Evolutionary conservation across 345 rosid genomes (phyloP), one percentile per base, ranked within the genome.

Genomic region (Eutrema japonicum): DNA sequence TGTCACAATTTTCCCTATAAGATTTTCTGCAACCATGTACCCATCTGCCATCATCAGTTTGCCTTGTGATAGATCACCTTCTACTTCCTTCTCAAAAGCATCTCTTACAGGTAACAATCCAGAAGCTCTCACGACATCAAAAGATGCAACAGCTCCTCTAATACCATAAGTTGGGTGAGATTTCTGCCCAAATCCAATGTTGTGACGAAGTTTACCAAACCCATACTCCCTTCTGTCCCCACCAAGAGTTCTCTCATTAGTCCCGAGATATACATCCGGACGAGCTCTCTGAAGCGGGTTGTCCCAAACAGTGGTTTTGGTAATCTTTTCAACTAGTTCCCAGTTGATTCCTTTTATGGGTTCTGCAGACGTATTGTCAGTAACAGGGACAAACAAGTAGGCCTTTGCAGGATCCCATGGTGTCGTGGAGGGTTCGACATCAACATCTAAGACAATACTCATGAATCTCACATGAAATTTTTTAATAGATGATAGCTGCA

Each of bases 361-460:
- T 81, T 94, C 93, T 77, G 67, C 70, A 57, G 66, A 79, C 75
- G 73, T 82, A 80, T 85, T 90, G 81, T 92, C 84, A 81, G 86
- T 82, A 87, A 95, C 74, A 67, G 99, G 99, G 71, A 90, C 89
- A 82, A 95, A 95, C 83, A 95, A 83, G 88, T 95, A 95, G 57
- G 99, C 96, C 85, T 95, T 95, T 62, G 89, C 88, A 82, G 94
- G 89, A 95, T 92, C 97, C 99, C 99, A 95, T 3, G 99, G 99
- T 73, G 99, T 95, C 46, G 96, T 91, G 80, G 96, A 84, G 78
- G 99, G 99, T 82, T 95, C 96, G 64, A 95, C 99, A 87, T 88
- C 96, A 91, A 95, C 99, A 50, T 95, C 99, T 80, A 95, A 78
- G 70, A 95, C 97, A 71, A 95, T 88, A 84, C 99, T 95, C 99